Evolutionary conservation across 192 early-diverging fungal genomes (phyloP), one percentile per base, ranked within the genome.

Genomic region (Entomortierella chlamydospora): DNA sequence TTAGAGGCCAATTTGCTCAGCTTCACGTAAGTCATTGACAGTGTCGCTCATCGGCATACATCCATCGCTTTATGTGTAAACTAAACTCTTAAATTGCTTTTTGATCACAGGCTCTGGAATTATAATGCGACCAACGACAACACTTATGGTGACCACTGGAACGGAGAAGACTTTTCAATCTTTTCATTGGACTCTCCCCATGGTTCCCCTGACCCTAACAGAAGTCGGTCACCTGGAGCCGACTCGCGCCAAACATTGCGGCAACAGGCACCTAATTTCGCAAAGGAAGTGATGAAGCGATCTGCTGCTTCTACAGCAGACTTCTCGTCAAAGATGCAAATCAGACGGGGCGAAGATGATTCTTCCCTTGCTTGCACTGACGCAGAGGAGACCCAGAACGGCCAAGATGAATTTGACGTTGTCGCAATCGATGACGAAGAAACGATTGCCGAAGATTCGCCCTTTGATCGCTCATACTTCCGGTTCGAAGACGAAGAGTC

Each of bases 121-220:
- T 95, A 95, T 70, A 95, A 95, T 74, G 82, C 93, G 17, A 81
- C 81, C 26, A 95, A 95, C 49, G 92, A 93, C 79, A 92, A 95
- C 70, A 83, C 84, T 11, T 83, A 87, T 63, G 94, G 94, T 6
- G 94, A 95, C 64, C 91, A 93, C 57, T 95, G 94, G 93, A 94
- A 93, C 57, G 93, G 92, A 23, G 92, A 94, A 59, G 93, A 95
- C 66, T 95, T 95, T 74, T 92, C 91, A 9, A 92, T 95, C 43
- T 90, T 78, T 45, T 78, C 74, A 8, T 43, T 69, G 47, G 74
- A 83, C 83, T 91, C 83, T 30, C 87, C 65, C 52, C 65, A 17
- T 1, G 67, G 55, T 23, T 28, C 52, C 11, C 23, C 52, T 29
- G 28, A 29, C 15, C 47, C 17, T 26, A n/a, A n/a, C 39, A 62